These are phyloP conservation scores for Penicillium glabrum DNA, from an alignment of 2,329 filamentous ascomycete genomes.

Conservation along the genomic window DNA sequence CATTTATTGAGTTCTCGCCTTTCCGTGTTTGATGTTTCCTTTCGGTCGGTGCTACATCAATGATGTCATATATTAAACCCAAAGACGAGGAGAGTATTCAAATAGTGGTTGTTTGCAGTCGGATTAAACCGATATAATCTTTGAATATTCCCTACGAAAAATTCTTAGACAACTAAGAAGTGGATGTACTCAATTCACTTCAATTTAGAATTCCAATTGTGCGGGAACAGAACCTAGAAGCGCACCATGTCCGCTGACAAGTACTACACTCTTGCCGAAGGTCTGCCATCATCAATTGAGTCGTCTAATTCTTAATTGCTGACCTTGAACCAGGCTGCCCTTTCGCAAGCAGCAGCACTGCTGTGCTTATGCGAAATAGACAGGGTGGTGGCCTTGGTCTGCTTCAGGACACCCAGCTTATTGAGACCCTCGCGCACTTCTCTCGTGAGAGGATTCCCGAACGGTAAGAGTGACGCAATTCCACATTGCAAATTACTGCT, in stretches of 20 bases:
- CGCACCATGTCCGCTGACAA: neutral
- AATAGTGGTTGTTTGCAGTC: too few species aligned
- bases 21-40: too few species aligned
- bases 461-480: neutral
- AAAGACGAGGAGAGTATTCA: too few species aligned
- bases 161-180: too few species aligned
- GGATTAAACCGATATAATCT: too few species aligned
- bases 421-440: constrained; percentile 61
- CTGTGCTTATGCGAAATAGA: constrained; percentile 13
- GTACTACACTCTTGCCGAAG: neutral
- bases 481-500: neutral
- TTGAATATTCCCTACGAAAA: too few species aligned
- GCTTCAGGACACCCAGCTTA: constrained; percentile 58
- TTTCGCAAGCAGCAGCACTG: constrained; percentile 16
- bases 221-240: neutral
- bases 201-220: too few species aligned
- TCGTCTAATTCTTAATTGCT: too few species aligned
- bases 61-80: too few species aligned
- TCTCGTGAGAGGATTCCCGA: constrained; percentile 56
- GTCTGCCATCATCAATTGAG: neutral
- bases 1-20: too few species aligned
- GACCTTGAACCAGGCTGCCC: constrained; percentile 16
- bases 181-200: too few species aligned
- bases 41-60: too few species aligned
- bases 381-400: constrained; percentile 42